These are phyloP conservation scores for Boletus eberwhitei DNA, from an alignment of 768 basidiomycete genomes.

Conservation along the genomic window DNA sequence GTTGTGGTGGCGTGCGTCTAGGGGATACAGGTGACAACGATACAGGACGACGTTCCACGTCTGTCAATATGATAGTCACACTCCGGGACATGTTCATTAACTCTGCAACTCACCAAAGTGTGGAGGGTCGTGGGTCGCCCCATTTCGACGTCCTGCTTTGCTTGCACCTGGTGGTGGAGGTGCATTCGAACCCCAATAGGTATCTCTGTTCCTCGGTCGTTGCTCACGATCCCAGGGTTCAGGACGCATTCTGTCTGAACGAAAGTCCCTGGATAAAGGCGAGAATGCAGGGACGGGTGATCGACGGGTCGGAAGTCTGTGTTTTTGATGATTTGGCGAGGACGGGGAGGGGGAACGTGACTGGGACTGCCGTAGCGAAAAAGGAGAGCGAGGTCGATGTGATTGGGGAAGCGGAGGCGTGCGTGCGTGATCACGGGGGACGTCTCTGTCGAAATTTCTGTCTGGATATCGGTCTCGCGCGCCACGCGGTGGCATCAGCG, in stretches of 20 bases:
- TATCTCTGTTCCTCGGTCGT: constrained; percentile 31
- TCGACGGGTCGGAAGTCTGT: constrained; percentile 36
- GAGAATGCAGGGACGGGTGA: constrained; percentile 37
- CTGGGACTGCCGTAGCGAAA: constrained; percentile 24
- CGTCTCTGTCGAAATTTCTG: constrained; percentile 22
- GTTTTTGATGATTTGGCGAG: constrained; percentile 31
- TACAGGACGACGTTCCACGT: constrained; percentile 18
- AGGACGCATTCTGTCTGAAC: constrained; percentile 33
- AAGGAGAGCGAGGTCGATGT: constrained; percentile 19
- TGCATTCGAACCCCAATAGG: constrained; percentile 12
- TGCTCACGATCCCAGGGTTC: constrained; percentile 36
- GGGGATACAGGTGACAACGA: constrained; percentile 25
- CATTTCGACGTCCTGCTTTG: constrained; percentile 5
- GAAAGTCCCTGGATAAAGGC: constrained; percentile 37
- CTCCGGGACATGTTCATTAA: not conserved
- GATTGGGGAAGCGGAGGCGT: constrained; percentile 21
- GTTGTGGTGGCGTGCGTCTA: constrained; percentile 18
- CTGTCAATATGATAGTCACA: constrained; percentile 6
- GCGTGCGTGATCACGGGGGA: constrained; percentile 20
- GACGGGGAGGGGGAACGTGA: constrained; percentile 42
- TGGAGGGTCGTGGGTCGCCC: constrained; percentile 2
- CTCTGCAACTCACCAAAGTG: constrained; percentile 8
- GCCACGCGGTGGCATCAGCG: constrained; percentile 9
- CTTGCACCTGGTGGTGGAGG: constrained; percentile 9
- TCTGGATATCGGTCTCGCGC: constrained; percentile 26